Conservation (phyloP, 1,139 yeast genomes). For the Protomyces pachydermus region DNA sequence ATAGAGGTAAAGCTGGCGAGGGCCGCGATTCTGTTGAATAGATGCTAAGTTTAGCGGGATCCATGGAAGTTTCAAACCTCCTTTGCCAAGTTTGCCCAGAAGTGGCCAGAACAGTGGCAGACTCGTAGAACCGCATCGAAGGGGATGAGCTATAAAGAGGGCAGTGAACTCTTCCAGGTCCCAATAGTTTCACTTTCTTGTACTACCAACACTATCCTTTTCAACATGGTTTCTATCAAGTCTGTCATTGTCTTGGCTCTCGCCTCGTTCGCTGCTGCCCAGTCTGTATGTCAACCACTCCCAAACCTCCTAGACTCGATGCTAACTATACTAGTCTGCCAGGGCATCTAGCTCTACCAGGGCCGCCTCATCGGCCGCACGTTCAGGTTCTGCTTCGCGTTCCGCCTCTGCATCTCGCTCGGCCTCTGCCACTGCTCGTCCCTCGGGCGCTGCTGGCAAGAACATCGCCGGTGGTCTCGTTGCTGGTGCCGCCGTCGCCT, state of each 20-base stretch:
- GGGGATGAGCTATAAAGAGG: background rate
- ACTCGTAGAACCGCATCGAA: too few relatives aligned
- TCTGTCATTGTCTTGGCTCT: constrained; percentile 22
- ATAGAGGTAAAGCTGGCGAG: too few relatives aligned
- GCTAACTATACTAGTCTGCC: background rate
- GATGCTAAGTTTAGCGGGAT: background rate
- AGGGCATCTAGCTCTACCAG: background rate
- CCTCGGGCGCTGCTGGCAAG: constrained; percentile 11
- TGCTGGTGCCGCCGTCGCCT: constrained; percentile 25
- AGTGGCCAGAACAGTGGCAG: too few relatives aligned
- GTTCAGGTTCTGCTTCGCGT: constrained; percentile 5
- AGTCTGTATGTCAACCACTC: background rate
- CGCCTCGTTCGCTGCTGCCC: constrained; percentile 20
- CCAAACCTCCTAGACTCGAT: background rate
- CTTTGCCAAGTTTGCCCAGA: background rate
- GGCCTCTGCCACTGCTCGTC: background rate
- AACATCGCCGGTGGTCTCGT: constrained; percentile 19
- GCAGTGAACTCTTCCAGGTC: background rate
- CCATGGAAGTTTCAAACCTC: background rate
- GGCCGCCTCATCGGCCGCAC: background rate
- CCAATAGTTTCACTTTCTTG: background rate
- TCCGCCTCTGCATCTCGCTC: constrained; percentile 5
- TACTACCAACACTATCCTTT: background rate
- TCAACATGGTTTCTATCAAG: constrained; percentile 22
- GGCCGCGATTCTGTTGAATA: too few relatives aligned